Conservation (phyloP, 345 rosid species). For the Gossypium arboreum region DNA sequence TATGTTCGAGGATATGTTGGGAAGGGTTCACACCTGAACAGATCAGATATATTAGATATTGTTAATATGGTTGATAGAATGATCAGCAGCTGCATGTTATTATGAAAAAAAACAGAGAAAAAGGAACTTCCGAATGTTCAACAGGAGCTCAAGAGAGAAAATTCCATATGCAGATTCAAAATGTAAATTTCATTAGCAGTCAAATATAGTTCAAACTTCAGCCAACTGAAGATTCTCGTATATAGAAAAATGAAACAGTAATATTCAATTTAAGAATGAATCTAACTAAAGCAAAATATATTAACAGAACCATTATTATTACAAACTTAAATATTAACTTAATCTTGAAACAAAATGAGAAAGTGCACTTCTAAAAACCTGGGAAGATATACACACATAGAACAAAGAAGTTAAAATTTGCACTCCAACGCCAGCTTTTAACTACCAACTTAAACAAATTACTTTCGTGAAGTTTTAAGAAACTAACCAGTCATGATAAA, state of each 20-base stretch:
- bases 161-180: neutral
- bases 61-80: neutral
- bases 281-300: neutral
- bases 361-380: neutral
- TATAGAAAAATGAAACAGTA: neutral
- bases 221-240: neutral
- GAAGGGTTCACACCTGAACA: slow-evolving; percentile 90
- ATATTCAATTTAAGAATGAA: neutral
- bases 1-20: slow-evolving; percentile 98
- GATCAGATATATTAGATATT: slow-evolving; percentile 11
- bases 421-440: slow-evolving; percentile 1
- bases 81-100: neutral
- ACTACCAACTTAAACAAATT: neutral
- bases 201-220: neutral
- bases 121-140: neutral
- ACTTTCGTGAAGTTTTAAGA: neutral
- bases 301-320: neutral
- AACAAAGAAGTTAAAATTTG: neutral
- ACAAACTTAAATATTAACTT: neutral
- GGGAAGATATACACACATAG: neutral
- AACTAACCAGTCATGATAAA: slow-evolving; percentile 87
- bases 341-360: neutral
- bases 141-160: neutral
- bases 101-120: neutral
- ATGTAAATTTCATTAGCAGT: slow-evolving; percentile 3